Percentiles rank a stretch among this genome's conserved stretches.
phyloP scores from a whole-genome alignment of 2,329 filamentous ascomycete species.

The Aureobasidium sp. region DNA sequence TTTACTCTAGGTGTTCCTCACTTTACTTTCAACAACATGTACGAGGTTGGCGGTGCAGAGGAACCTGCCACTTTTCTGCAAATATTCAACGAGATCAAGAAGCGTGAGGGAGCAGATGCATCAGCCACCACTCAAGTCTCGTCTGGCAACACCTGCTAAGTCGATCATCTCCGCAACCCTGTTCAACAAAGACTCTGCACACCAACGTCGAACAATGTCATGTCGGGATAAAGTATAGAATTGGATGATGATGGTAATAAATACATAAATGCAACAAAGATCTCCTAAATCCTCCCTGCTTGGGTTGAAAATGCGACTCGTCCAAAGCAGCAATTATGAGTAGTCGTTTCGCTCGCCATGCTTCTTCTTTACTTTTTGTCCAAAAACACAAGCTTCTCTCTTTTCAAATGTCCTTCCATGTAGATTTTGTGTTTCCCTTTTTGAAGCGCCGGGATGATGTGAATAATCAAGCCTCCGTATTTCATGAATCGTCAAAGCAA shows the following conservation, averaged over 20 bases:
- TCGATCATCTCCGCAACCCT: background rate
- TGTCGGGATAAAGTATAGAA: background rate
- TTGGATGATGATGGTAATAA: conserved; percentile 6
- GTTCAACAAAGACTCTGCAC: background rate
- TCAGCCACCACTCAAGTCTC: conserved; percentile 3
- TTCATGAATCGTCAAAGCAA: conserved; percentile 12
- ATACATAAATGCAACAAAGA: conserved; percentile 7
- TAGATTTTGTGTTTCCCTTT: background rate
- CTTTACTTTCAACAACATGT: conserved; percentile 63
- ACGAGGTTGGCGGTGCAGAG: conserved; percentile 61
- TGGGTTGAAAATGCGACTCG: background rate
- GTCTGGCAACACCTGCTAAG: conserved; percentile 14
- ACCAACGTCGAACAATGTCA: background rate
- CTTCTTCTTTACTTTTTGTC: conserved; percentile 3
- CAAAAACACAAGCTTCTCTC: background rate
- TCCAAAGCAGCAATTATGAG: background rate
- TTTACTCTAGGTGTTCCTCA: conserved; percentile 57
- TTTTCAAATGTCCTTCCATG: background rate
- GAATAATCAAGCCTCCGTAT: background rate
- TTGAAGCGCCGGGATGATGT: background rate
- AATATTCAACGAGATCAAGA: conserved; percentile 57
- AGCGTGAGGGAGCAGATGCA: conserved; percentile 24
- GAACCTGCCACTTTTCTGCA: conserved; percentile 60
- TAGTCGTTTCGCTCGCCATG: background rate
- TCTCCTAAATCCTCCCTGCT: background rate